Evolutionary conservation across 192 early-diverging fungal genomes (phyloP).

Genomic region (Umbelopsis ramanniana): DNA sequence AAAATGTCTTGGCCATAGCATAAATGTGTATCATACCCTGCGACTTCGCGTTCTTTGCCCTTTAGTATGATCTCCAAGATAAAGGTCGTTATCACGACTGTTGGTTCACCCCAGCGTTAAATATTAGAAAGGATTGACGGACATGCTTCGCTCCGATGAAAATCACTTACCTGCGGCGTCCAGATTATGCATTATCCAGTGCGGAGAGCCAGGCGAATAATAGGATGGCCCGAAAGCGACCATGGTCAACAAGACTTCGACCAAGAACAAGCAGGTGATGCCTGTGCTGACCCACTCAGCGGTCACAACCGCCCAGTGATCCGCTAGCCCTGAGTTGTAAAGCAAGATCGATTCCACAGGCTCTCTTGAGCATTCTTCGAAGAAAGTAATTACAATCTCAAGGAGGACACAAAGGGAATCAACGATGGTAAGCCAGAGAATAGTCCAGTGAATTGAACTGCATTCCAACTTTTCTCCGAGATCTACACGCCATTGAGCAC

Average conservation of each 20-base stretch:
- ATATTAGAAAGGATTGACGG: neutral
- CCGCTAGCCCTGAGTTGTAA: neutral
- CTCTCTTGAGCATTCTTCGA: conserved; percentile 35
- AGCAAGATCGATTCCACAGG: neutral
- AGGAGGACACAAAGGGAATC: conserved; percentile 33
- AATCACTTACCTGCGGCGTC: conserved; percentile 45
- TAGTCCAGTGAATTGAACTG: conserved; percentile 24
- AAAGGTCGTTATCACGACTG: conserved; percentile 55
- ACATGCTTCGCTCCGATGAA: neutral
- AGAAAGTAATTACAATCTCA: conserved; percentile 39
- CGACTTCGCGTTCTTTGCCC: conserved; percentile 58
- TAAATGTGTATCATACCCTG: conserved; percentile 33
- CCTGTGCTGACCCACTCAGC: conserved; percentile 40
- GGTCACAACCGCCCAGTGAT: conserved; percentile 42
- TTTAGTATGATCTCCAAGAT: conserved; percentile 52
- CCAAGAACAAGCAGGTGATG: conserved; percentile 52
- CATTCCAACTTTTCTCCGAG: conserved; percentile 37
- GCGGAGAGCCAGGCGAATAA: conserved; percentile 42
- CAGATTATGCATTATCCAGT: conserved; percentile 50
- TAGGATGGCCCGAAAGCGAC: conserved; percentile 52
- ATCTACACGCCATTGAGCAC: conserved; percentile 25
- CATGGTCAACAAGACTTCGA: conserved; percentile 52
- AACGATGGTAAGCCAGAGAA: conserved; percentile 30
- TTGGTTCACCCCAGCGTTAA: neutral
- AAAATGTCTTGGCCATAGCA: neutral